Percentiles rank a stretch among this genome's conserved stretches.
Evolutionary conservation across 495 filamentous ascomycete genomes (phyloP).

Genomic region (Aspergillus conjunctus): DNA sequence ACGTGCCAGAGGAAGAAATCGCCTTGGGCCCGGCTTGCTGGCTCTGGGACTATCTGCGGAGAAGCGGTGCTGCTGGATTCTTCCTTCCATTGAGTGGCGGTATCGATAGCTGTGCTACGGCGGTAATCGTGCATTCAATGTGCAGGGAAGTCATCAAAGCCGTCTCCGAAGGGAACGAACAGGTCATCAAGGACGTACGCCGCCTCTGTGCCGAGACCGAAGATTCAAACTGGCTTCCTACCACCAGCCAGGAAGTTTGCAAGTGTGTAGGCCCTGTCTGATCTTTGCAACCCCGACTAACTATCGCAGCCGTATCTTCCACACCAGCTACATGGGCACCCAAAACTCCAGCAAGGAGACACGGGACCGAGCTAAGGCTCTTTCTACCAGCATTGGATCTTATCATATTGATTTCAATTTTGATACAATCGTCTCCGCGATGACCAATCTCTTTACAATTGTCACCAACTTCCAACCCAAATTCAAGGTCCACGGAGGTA

Average conservation of each 20-base stretch:
- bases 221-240: constrained; percentile 52
- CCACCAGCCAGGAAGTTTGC: constrained; percentile 64
- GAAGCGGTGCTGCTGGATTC: constrained; percentile 63
- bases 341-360: constrained; percentile 73
- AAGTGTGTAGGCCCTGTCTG: constrained; percentile 28
- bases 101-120: constrained; percentile 64
- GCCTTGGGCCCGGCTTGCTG: constrained; percentile 70
- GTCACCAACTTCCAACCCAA: constrained; percentile 59
- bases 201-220: constrained; percentile 60
- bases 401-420: constrained; percentile 80
- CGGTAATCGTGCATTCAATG: constrained; percentile 77
- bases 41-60: constrained; percentile 83
- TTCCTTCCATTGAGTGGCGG: constrained; percentile 68
- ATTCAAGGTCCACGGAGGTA: constrained; percentile 72
- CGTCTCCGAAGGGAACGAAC: constrained; percentile 59
- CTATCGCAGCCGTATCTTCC: constrained; percentile 56
- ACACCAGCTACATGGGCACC: constrained; percentile 82
- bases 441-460: constrained; percentile 55
- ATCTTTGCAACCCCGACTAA: constrained; percentile 9
- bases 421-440: constrained; percentile 61
- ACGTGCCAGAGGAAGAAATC: constrained; percentile 75
- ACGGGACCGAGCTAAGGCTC: constrained; percentile 64
- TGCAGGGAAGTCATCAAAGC: constrained; percentile 71
- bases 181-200: constrained; percentile 72
- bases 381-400: constrained; percentile 69